Evolutionary conservation across 768 basidiomycete genomes (phyloP).

Genomic region (Boletus tylopilopsis): DNA sequence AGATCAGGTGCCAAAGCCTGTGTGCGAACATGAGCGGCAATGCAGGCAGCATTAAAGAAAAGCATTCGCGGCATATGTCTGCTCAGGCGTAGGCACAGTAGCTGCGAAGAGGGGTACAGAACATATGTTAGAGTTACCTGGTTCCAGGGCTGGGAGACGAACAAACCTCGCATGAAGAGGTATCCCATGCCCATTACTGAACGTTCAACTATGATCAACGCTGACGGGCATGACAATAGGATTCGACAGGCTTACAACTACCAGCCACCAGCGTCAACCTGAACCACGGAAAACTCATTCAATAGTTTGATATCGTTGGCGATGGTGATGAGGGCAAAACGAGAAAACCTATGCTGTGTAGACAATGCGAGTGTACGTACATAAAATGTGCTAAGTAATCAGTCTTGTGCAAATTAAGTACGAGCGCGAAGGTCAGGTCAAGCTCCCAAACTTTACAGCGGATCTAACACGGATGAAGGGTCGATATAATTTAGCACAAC

Average conservation of each 20-base stretch:
- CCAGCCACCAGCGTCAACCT: conserved; percentile 45
- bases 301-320: not conserved
- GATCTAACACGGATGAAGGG: conserved; percentile 7
- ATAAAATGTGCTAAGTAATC: conserved; percentile 8
- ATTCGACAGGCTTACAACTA: conserved; percentile 40
- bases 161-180: conserved; percentile 55
- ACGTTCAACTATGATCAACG: too few species aligned
- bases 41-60: not conserved
- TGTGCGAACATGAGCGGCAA: conserved; percentile 1
- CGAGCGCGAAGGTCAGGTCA: not conserved
- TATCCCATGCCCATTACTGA: conserved; percentile 57
- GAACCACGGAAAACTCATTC: conserved; percentile 56
- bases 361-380: conserved; percentile 8
- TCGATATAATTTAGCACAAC: conserved; percentile 9
- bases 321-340: too few species aligned
- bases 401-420: conserved; percentile 15
- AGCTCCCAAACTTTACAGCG: conserved; percentile 9
- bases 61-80: conserved; percentile 30
- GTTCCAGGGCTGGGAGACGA: conserved; percentile 1
- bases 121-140: conserved; percentile 5
- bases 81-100: conserved; percentile 34
- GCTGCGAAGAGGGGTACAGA: conserved; percentile 17
- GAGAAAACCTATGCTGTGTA: conserved; percentile 12
- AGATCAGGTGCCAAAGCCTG: conserved; percentile 66
- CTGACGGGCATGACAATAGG: not conserved